Evolutionary conservation across 306 rosid species (phyloP).

Genomic region (Pueraria montana): DNA sequence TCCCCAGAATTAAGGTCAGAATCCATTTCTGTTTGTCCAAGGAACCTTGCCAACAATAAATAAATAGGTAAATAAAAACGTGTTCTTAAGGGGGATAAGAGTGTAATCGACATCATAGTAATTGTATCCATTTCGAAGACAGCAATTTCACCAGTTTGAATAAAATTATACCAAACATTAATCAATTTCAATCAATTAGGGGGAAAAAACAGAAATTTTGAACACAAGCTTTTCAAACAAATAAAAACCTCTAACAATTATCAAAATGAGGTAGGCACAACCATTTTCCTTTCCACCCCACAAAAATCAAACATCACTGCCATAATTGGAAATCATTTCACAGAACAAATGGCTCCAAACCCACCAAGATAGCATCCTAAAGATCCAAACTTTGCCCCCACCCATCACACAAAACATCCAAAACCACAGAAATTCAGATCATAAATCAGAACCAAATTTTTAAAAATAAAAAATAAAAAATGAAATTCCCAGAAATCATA

Average conservation of each 20-base stretch:
- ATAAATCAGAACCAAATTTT: not conserved
- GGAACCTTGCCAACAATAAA: conserved; percentile 6
- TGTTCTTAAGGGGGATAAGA: not conserved
- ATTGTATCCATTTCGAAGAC: conserved; percentile 24
- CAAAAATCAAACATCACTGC: not conserved
- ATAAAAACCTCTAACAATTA: conserved; percentile 15
- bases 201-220: not conserved
- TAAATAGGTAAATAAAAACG: not conserved
- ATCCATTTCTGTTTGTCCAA: conserved; percentile 10
- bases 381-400: conserved; percentile 33
- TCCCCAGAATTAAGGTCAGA: conserved; percentile 24
- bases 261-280: conserved; percentile 12
- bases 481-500: conserved; percentile 9
- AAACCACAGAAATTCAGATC: conserved; percentile 38
- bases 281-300: conserved; percentile 26
- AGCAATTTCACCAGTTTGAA: conserved; percentile 31
- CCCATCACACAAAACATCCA: conserved; percentile 26
- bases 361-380: conserved; percentile 37
- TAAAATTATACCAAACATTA: conserved; percentile 11
- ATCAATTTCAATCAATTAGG: conserved; percentile 24
- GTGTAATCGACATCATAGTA: conserved; percentile 22
- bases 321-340: conserved; percentile 22
- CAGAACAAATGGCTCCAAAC: conserved; percentile 32
- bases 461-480: not conserved
- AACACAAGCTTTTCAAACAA: conserved; percentile 26